Conservation (phyloP, 2,329 filamentous ascomycete genomes). For the Talaromyces sp. region DNA sequence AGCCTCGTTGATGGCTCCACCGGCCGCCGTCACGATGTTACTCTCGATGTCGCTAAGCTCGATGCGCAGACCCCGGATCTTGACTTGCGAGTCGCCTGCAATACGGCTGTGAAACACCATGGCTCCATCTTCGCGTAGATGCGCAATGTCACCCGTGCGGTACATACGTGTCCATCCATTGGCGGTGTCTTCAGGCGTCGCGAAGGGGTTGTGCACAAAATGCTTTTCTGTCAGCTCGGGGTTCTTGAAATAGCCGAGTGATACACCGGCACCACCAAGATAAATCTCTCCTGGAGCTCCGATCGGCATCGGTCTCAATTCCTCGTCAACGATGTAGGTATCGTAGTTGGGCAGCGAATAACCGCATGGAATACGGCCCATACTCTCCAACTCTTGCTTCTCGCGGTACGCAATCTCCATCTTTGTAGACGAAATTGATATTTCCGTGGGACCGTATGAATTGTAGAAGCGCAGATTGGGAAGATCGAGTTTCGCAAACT, state of each 20-base stretch:
- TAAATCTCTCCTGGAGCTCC: constrained; percentile 41
- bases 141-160: constrained; percentile 30
- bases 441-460: constrained; percentile 21
- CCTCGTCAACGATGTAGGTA: constrained; percentile 40
- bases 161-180: constrained; percentile 20
- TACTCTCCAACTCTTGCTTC: background rate
- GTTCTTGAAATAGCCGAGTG: background rate
- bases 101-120: constrained; percentile 26
- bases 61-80: constrained; percentile 36
- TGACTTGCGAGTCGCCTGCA: constrained; percentile 30
- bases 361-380: background rate
- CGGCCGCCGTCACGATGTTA: constrained; percentile 25
- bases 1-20: constrained; percentile 14
- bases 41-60: constrained; percentile 49
- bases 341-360: constrained; percentile 32
- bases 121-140: constrained; percentile 25
- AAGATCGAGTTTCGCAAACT: constrained; percentile 17
- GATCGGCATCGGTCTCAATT: constrained; percentile 35
- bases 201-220: constrained; percentile 23
- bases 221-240: background rate
- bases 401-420: background rate
- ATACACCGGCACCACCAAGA: constrained; percentile 25
- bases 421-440: constrained; percentile 21
- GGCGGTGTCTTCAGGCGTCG: background rate
- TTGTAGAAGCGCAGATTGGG: constrained; percentile 18